Evolutionary conservation across 306 rosid species (phyloP), one percentile per base, ranked within the genome.

Genomic region (Ammopiptanthus mongolicus): DNA sequence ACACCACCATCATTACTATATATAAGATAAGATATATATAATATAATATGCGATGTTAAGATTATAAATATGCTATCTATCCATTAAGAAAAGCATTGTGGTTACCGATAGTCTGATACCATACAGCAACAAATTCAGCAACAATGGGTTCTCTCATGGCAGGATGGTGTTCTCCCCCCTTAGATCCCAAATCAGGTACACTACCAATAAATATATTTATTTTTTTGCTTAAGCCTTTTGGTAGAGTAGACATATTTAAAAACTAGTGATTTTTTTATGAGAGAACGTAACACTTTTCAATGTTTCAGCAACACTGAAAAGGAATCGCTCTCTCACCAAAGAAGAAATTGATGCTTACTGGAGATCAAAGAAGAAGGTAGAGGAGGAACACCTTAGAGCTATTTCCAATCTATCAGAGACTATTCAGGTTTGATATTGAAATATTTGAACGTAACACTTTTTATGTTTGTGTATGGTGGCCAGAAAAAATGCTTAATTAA

Each of bases 141-240:
- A 25, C 61, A 52, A 88, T 93, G 98, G 97, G 98, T 84, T 93
- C 98, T 70, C 88, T 91, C 42, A 86, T 91, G 96, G 84, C 91
- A 33, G 98, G 97, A 59, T 89, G 98, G 98, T 63, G 25, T 58
- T 86, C 97, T 1, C 80, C 76, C 6, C 57, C 57, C 4, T 46
- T 62, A 15, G 78, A 81, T 72, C 79, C 88, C 6, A 82, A 87
- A 41, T 67, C 91, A 85, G 96, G 97, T 91, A 80, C 29, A 5
- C 2, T 69, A 10, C 39, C 11, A 58, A 39, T 14, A 1, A 53
- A 18, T 6, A 12, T 50, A 28, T n/a, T n/a, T n/a, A n/a, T 50
- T 8, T 29, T 29, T 34, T 39, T 31, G 23, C 1, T 66, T 6
- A 47, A 22, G n/a, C 12, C 8, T 22, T 44, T 79, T 42, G 37